phyloP scores from a whole-genome alignment of 495 filamentous ascomycete genomes.

The Neurospora hispaniola region DNA sequence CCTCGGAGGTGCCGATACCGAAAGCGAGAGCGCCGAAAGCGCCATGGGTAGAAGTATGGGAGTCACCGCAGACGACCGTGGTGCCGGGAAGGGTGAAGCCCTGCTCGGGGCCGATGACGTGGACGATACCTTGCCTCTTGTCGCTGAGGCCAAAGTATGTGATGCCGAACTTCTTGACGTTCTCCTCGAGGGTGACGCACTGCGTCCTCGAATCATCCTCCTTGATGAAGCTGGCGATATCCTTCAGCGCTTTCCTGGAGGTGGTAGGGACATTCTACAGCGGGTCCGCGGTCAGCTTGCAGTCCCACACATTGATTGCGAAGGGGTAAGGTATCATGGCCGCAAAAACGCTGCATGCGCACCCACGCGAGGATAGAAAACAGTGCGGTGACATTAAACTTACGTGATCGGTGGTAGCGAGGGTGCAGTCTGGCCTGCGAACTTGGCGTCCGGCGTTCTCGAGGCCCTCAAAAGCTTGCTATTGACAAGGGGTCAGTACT shows the following conservation, averaged over 20 bases:
- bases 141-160: slow-evolving; percentile 97
- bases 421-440: slow-evolving; percentile 87
- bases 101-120: slow-evolving; percentile 98
- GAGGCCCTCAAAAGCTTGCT: slow-evolving; percentile 96
- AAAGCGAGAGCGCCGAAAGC: slow-evolving; percentile 94
- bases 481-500: slow-evolving; percentile 4
- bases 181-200: slow-evolving; percentile 91
- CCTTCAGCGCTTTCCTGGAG: slow-evolving; percentile 82
- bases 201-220: slow-evolving; percentile 89
- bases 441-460: slow-evolving; percentile 78
- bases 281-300: slow-evolving; percentile 7
- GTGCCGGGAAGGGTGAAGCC: slow-evolving; percentile 97
- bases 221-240: slow-evolving; percentile 77
- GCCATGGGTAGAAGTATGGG: slow-evolving; percentile 94
- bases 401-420: slow-evolving; percentile 96
- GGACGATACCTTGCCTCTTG: slow-evolving; percentile 95
- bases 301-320: not conserved
- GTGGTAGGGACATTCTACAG: slow-evolving; percentile 78
- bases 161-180: slow-evolving; percentile 91
- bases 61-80: slow-evolving; percentile 95
- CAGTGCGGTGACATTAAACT: slow-evolving; percentile 16
- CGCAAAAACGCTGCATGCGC: not conserved
- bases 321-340: not conserved
- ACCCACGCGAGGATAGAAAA: not conserved
- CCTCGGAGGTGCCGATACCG: slow-evolving; percentile 95